Evolutionary conservation across 2,329 filamentous ascomycete genomes (phyloP), one percentile per base, ranked within the genome.

Genomic region (Nigrospora oryzae): DNA sequence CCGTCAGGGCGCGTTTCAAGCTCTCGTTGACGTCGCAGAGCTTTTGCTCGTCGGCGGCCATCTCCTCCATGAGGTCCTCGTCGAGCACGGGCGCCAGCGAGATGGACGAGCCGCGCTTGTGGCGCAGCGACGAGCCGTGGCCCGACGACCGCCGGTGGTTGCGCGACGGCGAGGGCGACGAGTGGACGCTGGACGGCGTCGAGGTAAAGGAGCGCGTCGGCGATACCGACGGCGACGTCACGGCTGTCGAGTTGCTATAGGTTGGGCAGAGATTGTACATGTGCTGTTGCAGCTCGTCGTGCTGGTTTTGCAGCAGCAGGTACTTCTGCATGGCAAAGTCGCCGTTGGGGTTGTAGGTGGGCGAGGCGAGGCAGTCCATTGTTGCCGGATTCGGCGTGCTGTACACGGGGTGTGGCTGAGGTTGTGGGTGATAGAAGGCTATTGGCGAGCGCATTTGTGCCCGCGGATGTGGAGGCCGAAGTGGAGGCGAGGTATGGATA

Each of bases 1-100:
- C 77, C 6, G 77, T 82, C 52, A 82, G 57, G 2, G 75, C 73
- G 31, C 75, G 70, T 64, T 82, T 82, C 64, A 81, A 77, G 53
- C 73, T 70, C 60, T 80, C 76, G 60, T 78, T 79, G 60, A 80
- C 71, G 49, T 73, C 67, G 42, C 67, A 75, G 11, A 80, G 67
- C 48, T 69, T 73, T 51, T 72, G 68, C 56, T 79, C 74, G 55
- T 75, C 73, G 15, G 64, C 63, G 1, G 69, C 73, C 50, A 79
- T 69, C 53, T 73, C 70, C 48, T 64, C 64, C 17, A 74, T 56
- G 7, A 69, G 68, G 43, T 69, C 63, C 54, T 73, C 71, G 53
- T 76, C 71, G 17, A 67, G 56, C 31, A 72, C 69, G 19, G 67
- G 69, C 44, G 59, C 59, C 8, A 63, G 49, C 16, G 53, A 53